Evolutionary conservation across 441 rosid genomes (phyloP), one percentile per base, ranked within the genome.

Genomic region (Hura crepitans): DNA sequence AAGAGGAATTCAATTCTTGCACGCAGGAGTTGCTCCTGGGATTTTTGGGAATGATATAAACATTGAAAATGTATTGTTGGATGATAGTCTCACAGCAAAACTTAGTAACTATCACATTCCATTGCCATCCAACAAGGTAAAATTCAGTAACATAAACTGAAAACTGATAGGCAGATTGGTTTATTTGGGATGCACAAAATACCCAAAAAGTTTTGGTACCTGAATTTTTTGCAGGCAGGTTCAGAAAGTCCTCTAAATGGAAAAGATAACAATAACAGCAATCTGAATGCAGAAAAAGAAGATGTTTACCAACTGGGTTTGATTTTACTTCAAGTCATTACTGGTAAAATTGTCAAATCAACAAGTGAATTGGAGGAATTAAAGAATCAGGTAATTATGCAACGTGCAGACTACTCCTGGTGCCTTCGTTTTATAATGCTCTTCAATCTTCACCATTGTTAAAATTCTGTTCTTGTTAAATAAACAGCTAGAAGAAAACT

Each of bases 1-100:
- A 4, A 88, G 95, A 61, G 98, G 97, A 71, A 84, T 89, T 67
- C 97, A 91, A 64, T 93, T 93, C 86, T 78, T 93, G 81, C 98
- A 93, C 75, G 82, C 87, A 9, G 97, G 97, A 73, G 87, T 90
- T 47, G 85, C 93, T 13, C 89, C 92, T 10, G 93, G 93, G 11
- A 81, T 93, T 51, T 89, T 77, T 51, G 95, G 97, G 74, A 92
- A 90, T 65, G 81, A 87, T 76, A 54, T 94, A 72, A 85, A 87
- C 78, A 81, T 90, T 9, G 92, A 89, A 39, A 85, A 89, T 71
- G 83, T 94, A 35, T 58, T 87, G 81, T 80, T 94, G 75, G 97
- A 89, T 76, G 96, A 90, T 30, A 81, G 80, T 76, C 93, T 94
- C 72, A 81, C 87, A 0, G 84, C 90, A 14, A 94, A 94, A 81